These are phyloP conservation scores for Citrus hindsii DNA, from an alignment of 345 rosid genomes.

Conservation along the genomic window DNA sequence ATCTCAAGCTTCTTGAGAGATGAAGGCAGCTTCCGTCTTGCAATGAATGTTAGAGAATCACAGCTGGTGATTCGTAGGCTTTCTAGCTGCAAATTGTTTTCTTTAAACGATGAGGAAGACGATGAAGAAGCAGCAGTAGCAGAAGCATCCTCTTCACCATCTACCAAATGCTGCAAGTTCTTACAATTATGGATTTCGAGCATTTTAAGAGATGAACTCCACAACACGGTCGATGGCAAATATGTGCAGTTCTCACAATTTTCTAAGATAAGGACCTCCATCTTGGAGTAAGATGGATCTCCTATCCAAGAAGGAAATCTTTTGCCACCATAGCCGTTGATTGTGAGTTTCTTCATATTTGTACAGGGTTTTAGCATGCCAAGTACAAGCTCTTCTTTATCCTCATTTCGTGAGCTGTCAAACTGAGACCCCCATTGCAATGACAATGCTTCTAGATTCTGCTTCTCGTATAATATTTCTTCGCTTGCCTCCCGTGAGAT, in stretches of 20 bases:
- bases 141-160: neutral
- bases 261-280: neutral
- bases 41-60: too few species aligned
- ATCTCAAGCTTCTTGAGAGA: neutral
- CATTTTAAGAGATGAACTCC: neutral
- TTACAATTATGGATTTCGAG: neutral
- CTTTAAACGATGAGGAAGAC: neutral
- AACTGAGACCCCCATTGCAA: neutral
- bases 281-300: neutral
- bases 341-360: neutral
- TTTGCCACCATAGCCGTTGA: neutral
- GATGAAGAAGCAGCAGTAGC: neutral
- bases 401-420: neutral
- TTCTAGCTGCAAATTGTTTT: too few species aligned
- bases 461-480: neutral
- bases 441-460: neutral
- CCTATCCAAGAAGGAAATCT: neutral
- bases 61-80: too few species aligned
- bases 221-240: neutral
- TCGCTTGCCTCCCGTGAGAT: neutral
- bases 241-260: neutral
- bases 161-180: neutral
- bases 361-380: neutral
- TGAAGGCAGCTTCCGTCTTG: too few species aligned
- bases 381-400: neutral